phyloP scores from a whole-genome alignment of 2,329 filamentous ascomycete species.

The Metarhizium anisopliae region DNA sequence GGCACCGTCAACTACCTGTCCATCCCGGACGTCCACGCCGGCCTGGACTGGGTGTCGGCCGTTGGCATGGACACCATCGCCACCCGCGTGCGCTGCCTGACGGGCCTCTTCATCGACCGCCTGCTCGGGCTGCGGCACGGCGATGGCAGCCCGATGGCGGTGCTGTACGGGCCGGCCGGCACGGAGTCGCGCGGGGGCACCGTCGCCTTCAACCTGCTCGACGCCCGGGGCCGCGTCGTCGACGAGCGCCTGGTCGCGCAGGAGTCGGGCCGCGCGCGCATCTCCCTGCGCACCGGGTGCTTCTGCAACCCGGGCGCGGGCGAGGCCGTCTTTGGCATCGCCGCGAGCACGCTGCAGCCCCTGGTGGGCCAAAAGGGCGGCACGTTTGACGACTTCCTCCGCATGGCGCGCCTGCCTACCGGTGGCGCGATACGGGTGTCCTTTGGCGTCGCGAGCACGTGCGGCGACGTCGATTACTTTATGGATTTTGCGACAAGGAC shows the following conservation, averaged over 20 bases:
- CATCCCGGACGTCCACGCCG: constrained; percentile 28
- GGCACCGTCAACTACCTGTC: constrained; percentile 30
- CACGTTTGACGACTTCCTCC: constrained; percentile 12
- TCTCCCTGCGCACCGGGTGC: constrained; percentile 31
- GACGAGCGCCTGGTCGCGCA: constrained; percentile 27
- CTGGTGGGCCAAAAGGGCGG: neutral
- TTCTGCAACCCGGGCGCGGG: constrained; percentile 33
- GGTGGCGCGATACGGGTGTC: constrained; percentile 28
- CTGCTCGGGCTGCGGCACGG: constrained; percentile 22
- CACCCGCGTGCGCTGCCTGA: constrained; percentile 26
- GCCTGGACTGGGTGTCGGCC: constrained; percentile 25
- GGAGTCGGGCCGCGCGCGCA: constrained; percentile 22
- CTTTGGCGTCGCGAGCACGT: constrained; percentile 27
- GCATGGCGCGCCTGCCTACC: constrained; percentile 9
- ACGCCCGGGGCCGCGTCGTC: constrained; percentile 20
- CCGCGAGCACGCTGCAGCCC: neutral
- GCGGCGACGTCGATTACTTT: constrained; percentile 25
- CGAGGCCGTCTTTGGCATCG: constrained; percentile 24
- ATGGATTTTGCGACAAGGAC: constrained; percentile 22
- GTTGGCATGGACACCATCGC: constrained; percentile 19
- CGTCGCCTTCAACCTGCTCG: constrained; percentile 30
- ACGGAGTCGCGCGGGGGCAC: constrained; percentile 24
- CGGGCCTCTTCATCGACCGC: constrained; percentile 24
- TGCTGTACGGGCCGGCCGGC: constrained; percentile 25
- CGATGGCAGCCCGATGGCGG: constrained; percentile 22